These are phyloP conservation scores for Macadamia integrifolia DNA, from an alignment of 164 flowering plant genomes.

Conservation along the genomic window DNA sequence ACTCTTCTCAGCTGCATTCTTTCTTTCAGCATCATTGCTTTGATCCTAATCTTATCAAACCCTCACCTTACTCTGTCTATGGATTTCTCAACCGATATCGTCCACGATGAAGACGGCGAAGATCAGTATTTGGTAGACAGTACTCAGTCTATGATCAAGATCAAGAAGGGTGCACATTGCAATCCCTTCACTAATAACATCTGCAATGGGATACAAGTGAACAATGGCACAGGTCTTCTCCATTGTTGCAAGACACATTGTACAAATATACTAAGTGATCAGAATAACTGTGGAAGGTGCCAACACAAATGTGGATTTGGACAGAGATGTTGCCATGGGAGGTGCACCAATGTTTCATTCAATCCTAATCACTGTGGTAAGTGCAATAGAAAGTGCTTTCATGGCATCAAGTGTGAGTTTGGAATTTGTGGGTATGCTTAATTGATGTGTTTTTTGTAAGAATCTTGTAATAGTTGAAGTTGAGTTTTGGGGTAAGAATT, in stretches of 20 bases:
- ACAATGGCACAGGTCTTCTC: constrained; percentile 23
- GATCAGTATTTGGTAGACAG: constrained; percentile 17
- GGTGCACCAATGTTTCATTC: constrained; percentile 24
- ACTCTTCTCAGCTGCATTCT: constrained; percentile 14
- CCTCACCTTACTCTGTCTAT: neutral
- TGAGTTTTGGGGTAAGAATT: no score
- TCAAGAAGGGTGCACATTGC: constrained; percentile 21
- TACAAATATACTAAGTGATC: constrained; percentile 41
- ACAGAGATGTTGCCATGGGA: constrained; percentile 51
- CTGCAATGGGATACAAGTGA: constrained; percentile 19
- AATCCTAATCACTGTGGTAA: constrained; percentile 48
- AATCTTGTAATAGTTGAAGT: neutral
- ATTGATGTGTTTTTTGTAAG: neutral
- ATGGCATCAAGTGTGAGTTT: constrained; percentile 38
- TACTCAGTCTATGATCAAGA: constrained; percentile 1
- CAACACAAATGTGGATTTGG: constrained; percentile 37
- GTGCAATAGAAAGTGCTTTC: constrained; percentile 35
- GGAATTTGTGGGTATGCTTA: constrained; percentile 57
- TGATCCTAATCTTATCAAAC: constrained; percentile 8
- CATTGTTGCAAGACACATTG: constrained; percentile 69
- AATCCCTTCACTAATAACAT: constrained; percentile 8
- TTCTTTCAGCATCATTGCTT: constrained; percentile 10
- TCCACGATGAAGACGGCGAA: constrained; percentile 15
- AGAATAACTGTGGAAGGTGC: constrained; percentile 55
- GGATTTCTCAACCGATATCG: constrained; percentile 1